Percentiles rank a stretch among this genome's conserved stretches.
phyloP scores from a whole-genome alignment of 768 basidiomycete genomes.

The Kwoniella dendrophila region DNA sequence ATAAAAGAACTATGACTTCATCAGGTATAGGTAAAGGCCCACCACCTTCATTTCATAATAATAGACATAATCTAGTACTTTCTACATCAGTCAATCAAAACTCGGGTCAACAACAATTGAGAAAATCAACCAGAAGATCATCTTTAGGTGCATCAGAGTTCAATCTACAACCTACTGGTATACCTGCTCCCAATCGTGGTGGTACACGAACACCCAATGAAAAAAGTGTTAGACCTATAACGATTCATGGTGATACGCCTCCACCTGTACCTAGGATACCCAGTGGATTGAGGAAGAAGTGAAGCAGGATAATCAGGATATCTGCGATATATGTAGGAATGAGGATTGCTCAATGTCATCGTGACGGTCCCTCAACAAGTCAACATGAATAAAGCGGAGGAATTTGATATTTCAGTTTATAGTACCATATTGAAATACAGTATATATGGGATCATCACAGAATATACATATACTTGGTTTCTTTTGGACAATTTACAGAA shows the following conservation, averaged over 20 bases:
- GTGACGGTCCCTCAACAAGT: background rate
- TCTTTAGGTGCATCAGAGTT: conserved; percentile 28
- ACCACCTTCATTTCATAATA: conserved; percentile 27
- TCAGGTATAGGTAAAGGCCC: conserved; percentile 35
- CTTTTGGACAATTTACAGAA: too few relatives aligned
- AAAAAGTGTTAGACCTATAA: conserved; percentile 36
- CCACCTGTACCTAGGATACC: conserved; percentile 51
- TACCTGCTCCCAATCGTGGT: conserved; percentile 28
- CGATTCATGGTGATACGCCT: conserved; percentile 37
- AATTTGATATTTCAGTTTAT: too few relatives aligned
- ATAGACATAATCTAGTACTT: conserved; percentile 1
- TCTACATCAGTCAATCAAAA: too few relatives aligned
- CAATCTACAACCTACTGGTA: conserved; percentile 35
- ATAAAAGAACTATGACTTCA: background rate
- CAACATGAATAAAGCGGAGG: background rate
- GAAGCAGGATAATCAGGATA: background rate
- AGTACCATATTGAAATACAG: background rate
- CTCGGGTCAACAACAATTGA: background rate
- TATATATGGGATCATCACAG: too few relatives aligned
- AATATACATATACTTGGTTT: too few relatives aligned
- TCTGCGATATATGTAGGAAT: background rate
- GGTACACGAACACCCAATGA: conserved; percentile 12
- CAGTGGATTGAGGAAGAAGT: conserved; percentile 24
- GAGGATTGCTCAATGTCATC: background rate
- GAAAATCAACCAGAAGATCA: conserved; percentile 27